Evolutionary conservation across 768 basidiomycete species (phyloP).

Genomic region (Phaffia tasmanica): DNA sequence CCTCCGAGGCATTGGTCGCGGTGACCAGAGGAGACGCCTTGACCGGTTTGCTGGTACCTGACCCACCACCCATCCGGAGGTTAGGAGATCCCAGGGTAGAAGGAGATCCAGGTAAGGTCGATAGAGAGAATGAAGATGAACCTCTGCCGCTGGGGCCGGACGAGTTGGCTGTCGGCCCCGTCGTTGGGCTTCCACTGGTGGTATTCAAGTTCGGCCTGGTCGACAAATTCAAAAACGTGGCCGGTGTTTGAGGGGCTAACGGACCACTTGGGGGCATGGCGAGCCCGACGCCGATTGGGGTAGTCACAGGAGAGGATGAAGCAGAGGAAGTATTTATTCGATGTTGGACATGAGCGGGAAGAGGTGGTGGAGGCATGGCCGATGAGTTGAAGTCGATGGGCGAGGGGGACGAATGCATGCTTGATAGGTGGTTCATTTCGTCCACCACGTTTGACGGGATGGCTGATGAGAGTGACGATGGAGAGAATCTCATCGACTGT

Average conservation of each 20-base stretch:
- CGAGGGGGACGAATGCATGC: constrained; percentile 48
- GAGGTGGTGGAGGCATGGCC: constrained; percentile 75
- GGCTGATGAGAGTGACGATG: constrained; percentile 37
- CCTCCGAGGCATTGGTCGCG: too few species aligned
- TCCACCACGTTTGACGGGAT: constrained; percentile 29
- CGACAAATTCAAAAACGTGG: constrained; percentile 23
- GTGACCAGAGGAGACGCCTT: neutral
- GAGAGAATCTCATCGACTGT: constrained; percentile 23
- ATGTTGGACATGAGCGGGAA: constrained; percentile 38
- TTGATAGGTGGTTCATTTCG: constrained; percentile 41
- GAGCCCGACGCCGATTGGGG: neutral
- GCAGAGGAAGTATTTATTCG: constrained; percentile 4
- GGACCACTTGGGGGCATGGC: constrained; percentile 32
- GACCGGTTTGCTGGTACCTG: neutral
- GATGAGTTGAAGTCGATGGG: constrained; percentile 59
- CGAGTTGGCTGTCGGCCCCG: neutral
- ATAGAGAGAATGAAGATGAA: neutral
- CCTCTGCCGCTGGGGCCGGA: neutral
- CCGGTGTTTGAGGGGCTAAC: constrained; percentile 37
- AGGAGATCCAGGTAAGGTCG: neutral
- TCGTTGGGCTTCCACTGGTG: neutral
- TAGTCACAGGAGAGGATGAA: neutral
- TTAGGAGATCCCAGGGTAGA: neutral
- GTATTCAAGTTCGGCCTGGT: neutral
- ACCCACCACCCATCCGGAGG: neutral